phyloP scores from a whole-genome alignment of 306 rosid species.

The Delonix regia region DNA sequence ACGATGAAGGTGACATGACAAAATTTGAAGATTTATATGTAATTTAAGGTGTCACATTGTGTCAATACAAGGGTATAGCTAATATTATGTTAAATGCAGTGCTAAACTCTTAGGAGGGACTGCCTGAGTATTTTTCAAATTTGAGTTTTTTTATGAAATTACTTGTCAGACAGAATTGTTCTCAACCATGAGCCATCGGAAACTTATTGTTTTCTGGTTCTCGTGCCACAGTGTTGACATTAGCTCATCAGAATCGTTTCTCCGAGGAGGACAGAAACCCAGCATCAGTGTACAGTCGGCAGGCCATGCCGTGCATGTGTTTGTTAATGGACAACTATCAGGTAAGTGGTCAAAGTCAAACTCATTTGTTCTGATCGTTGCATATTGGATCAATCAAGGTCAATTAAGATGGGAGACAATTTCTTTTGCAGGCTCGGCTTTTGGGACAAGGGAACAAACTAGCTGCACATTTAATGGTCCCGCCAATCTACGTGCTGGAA shows the following conservation, averaged over 20 bases:
- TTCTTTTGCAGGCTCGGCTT: conserved; percentile 72
- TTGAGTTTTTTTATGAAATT: neutral
- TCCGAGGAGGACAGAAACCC: conserved; percentile 68
- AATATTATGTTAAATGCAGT: neutral
- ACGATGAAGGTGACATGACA: too few relatives aligned
- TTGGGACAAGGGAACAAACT: conserved; percentile 69
- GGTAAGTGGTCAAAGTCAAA: conserved; percentile 54
- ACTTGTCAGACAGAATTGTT: neutral
- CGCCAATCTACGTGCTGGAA: conserved; percentile 69
- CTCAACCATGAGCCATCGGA: neutral
- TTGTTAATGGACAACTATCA: conserved; percentile 80
- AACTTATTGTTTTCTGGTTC: conserved; percentile 26
- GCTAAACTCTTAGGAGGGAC: neutral
- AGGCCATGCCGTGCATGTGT: conserved; percentile 90
- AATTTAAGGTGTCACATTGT: neutral
- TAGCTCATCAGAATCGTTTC: conserved; percentile 76
- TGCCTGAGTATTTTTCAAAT: neutral
- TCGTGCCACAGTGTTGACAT: conserved; percentile 65
- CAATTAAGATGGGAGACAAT: conserved; percentile 19
- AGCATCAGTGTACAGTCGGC: conserved; percentile 71
- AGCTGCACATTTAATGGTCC: conserved; percentile 74
- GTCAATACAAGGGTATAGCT: neutral
- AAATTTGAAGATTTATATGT: too few relatives aligned
- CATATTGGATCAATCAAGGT: conserved; percentile 8
- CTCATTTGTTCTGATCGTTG: neutral